Base-by-base conservation (phyloP, 106 monocot genomes). In the Alisma plantagoaquatica region DNA sequence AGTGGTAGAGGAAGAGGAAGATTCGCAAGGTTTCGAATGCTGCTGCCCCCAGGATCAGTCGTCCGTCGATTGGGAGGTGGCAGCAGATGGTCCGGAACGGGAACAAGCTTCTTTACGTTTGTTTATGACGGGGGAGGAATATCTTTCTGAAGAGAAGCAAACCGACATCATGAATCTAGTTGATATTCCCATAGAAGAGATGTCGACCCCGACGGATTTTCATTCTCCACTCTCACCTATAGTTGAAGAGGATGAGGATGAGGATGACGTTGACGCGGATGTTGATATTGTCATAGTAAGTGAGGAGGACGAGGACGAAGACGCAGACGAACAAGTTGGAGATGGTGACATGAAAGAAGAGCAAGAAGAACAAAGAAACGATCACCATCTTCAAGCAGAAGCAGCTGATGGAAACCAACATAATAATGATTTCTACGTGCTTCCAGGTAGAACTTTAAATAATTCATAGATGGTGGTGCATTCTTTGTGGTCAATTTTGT, bases 1-100 rank as follows among this genome's bases (percentile, higher is more conserved):
- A 48, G 25, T 51, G 46, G 48, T 9, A 45, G 78, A 76, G 79
- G 27, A 30, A 29, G 41, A 72, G 71, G 27, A 58, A 44, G 18
- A 25, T n/a, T n/a, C n/a, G n/a, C n/a, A n/a, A n/a, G n/a, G n/a
- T n/a, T n/a, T n/a, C n/a, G n/a, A n/a, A n/a, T n/a, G n/a, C 23
- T 27, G 43, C 45, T 3, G 28, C n/a, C 25, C 27, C 1, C n/a
- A 58, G 43, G 43, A 28, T 8, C 43, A 58, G 30, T 14, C 31
- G 56, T 27, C 54, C 27, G 46, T 19, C 33, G 19, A 32, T 7
- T 22, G 27, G 12, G 29, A 38, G 15, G 42, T 10, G 14, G 15
- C 17, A 31, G 16, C 19, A 10, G n/a, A 12, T 21, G 26, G 28
- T 44, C 23, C 27, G 31, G 33, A 23, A 16, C 30, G 29, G 23